Evolutionary conservation across 2,329 filamentous ascomycete genomes (phyloP), one percentile per base, ranked within the genome.

Genomic region (Rhynchosporium secalis): DNA sequence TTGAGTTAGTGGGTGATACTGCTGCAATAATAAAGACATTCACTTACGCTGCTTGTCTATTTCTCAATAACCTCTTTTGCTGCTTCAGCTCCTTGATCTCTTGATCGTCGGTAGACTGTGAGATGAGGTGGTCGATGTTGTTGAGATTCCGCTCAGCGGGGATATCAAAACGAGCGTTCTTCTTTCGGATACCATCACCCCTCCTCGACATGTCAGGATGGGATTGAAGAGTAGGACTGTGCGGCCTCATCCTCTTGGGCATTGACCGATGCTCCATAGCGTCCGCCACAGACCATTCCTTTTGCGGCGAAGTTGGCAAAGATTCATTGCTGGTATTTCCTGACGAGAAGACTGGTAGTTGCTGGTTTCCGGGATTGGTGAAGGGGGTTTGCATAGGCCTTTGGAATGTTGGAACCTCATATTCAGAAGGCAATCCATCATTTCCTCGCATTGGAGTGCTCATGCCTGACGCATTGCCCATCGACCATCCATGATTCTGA

Each of bases 31-130:
- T 65, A 69, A 36, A 69, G 61, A 63, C 68, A 26, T 46, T 70
- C 66, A 84, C 90, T 81, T 87, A 96, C 92, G 95, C 95, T 78
- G 95, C 95, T 80, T 98, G 94, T 73, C 95, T 87, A 79, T 99
- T 99, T 73, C 95, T 86, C 66, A 99, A 82, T 65, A 99, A 82
- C 65, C 95, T 88, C 83, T 98, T 98, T 78, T 97, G 95, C 76
- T 96, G 92, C 85, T 99, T 99, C 72, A 99, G 83, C 79, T 98
- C 93, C 83, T 96, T 98, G 80, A 96, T 90, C 80, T 96, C 89
- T 68, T 95, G 87, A 73, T 98, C 94, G 76, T 96, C 89, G 61
- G 86, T 92, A 41, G 92, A 94, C 77, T 91, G 87, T 58, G 88
- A 83, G 76, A 99, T 98, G 73, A 98, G 83, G 65, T 91, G 84